Evolutionary conservation across 352 stramenopile genomes (phyloP), one percentile per base, ranked within the genome.

Genomic region (Ophiocytium majus): DNA sequence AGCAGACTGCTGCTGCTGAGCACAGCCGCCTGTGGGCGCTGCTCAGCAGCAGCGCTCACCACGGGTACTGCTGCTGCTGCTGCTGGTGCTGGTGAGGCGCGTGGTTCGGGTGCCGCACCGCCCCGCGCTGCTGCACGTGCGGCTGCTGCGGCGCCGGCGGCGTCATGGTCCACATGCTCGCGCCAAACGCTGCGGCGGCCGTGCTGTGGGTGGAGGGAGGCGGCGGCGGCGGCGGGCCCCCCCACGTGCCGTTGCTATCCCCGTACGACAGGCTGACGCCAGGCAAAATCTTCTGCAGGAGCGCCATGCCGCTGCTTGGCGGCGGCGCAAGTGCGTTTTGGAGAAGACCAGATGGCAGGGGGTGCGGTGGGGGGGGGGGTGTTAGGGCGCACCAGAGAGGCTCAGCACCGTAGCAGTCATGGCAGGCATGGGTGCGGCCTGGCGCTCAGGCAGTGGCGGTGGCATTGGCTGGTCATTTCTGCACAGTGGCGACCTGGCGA

Each of bases 131-230:
- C 0, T 84, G 82, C n/a, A 80, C 33, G 23, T 85, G 81, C 43
- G 50, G 81, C 43, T 85, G 81, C 81, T 85, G 66, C 82, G 78
- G 82, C 34, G 31, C 5, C 34, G 64, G 5, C 34, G 84, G 84
- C n/a, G 84, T 80, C 84, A 88, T 88, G 28, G 84, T 88, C 84
- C 84, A 88, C 50, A 85, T 36, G 32, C 71, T 81, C 9, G 80
- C 81, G 17, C 84, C 84, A 50, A 88, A 88, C n/a, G 84, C 84
- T 31, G 82, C 66, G 43, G 84, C 84, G 31, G 84, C 76, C 37
- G 76, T 63, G n/a, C 63, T 34, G 33, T 76, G 28, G 10, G 5
- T 74, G 33, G 28, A 76, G 1, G 33, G 10, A 5, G 23, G 33
- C 71, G 28, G 80, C 31, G 9, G 33, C 50, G 34, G 81, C 83